These are phyloP conservation scores for Pyropia yezoensis DNA, from an alignment of 23 red algal species.

Conservation along the genomic window DNA sequence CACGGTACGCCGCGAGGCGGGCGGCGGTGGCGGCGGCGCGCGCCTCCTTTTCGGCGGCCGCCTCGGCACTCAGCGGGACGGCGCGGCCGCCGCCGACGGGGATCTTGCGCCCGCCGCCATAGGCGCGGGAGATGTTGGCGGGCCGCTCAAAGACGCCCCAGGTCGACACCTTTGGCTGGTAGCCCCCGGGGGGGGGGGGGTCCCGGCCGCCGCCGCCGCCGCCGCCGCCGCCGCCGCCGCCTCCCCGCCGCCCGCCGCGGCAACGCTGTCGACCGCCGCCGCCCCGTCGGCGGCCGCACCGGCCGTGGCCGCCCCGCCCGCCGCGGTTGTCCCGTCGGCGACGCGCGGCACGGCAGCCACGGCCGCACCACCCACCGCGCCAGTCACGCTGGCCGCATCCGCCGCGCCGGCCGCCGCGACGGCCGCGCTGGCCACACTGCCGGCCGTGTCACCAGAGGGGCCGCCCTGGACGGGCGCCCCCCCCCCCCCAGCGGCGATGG, in stretches of 20 bases:
- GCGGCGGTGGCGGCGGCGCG: conserved; percentile 18
- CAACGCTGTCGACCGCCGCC: no score
- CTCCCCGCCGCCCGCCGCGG: no score
- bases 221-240: no score
- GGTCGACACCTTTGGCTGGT: conserved; percentile 80
- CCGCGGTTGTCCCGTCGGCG: not conserved
- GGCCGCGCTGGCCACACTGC: no score
- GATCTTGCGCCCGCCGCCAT: conserved; percentile 61
- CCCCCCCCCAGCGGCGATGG: no score
- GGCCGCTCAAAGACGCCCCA: conserved; percentile 89
- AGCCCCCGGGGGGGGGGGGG: not conserved
- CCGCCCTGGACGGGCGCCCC: no score
- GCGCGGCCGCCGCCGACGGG: conserved; percentile 28
- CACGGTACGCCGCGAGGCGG: conserved; percentile 36
- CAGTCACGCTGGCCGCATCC: not conserved
- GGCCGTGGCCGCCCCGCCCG: not conserved
- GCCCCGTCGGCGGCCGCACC: no score
- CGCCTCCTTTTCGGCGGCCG: conserved; percentile 4
- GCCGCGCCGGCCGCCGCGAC: not conserved
- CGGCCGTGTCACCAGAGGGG: no score
- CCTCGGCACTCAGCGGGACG: conserved; percentile 15
- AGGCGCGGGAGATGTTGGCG: conserved; percentile 69
- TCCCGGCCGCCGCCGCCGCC: no score
- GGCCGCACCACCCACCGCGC: no score
- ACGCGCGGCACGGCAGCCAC: not conserved